phyloP scores from a whole-genome alignment of 1,139 yeast species.

The Lizanozyma gosingica region DNA sequence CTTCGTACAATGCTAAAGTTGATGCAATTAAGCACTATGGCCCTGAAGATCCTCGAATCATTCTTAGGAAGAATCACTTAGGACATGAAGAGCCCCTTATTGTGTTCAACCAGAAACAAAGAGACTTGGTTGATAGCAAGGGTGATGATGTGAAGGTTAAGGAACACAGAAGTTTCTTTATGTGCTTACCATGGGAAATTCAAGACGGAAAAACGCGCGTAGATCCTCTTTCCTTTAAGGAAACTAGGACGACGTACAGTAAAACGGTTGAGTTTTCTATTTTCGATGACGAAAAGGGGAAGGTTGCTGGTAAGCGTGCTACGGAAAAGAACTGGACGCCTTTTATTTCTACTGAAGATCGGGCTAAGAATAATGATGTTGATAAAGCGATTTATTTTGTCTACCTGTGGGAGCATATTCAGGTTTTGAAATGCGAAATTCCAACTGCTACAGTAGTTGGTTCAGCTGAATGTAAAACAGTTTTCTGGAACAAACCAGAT shows the following conservation, averaged over 20 bases:
- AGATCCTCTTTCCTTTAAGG: neutral
- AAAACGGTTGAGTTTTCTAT: neutral
- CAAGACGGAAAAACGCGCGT: neutral
- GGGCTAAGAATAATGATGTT: constrained; percentile 2
- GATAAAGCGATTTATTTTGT: constrained; percentile 18
- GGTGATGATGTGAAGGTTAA: neutral
- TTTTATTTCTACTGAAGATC: constrained; percentile 12
- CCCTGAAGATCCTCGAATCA: constrained; percentile 35
- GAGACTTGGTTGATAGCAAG: neutral
- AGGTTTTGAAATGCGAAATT: constrained; percentile 16
- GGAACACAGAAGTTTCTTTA: neutral
- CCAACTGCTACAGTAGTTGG: constrained; percentile 10
- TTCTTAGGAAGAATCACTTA: constrained; percentile 20
- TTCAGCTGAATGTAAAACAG: constrained; percentile 6
- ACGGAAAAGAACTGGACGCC: constrained; percentile 26
- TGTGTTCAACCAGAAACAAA: constrained; percentile 15
- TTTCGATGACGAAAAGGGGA: neutral
- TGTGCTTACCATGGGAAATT: neutral
- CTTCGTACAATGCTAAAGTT: neutral
- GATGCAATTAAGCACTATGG: constrained; percentile 12
- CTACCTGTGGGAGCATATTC: constrained; percentile 21
- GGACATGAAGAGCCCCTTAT: constrained; percentile 31
- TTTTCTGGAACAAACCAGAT: neutral
- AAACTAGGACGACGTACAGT: neutral
- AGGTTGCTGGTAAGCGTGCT: neutral